These are phyloP conservation scores for Luvunga scandens DNA, from an alignment of 345 rosid genomes.

Conservation along the genomic window DNA sequence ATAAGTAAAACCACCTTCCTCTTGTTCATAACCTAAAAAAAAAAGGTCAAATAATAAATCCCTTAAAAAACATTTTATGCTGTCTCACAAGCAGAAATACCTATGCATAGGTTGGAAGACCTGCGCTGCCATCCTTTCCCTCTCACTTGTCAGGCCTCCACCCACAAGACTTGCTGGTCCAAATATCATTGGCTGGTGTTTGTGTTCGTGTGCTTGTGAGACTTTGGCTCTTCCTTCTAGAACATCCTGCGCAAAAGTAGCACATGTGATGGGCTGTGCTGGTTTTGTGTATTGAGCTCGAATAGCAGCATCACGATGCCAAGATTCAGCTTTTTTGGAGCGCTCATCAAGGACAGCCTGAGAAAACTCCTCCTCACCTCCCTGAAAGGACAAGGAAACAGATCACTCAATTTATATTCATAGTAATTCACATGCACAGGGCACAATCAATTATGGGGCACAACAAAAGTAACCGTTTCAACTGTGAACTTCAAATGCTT, in stretches of 20 bases:
- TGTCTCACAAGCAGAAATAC: slow-evolving; percentile 28
- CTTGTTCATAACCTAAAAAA: no score
- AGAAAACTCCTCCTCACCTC: slow-evolving; percentile 68
- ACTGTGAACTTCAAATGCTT: not conserved
- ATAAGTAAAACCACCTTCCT: no score
- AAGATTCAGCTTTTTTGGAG: slow-evolving; percentile 64
- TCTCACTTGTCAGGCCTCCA: slow-evolving; percentile 59
- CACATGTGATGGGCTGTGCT: slow-evolving; percentile 84
- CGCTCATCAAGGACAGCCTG: slow-evolving; percentile 75
- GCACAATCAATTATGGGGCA: not conserved
- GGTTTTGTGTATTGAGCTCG: slow-evolving; percentile 64
- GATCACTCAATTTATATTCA: not conserved
- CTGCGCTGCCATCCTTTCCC: slow-evolving; percentile 85
- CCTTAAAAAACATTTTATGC: no score
- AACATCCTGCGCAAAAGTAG: slow-evolving; percentile 97
- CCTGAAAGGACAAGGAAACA: slow-evolving; percentile 36
- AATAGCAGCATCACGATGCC: slow-evolving; percentile 88
- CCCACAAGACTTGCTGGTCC: slow-evolving; percentile 85
- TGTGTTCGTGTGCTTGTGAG: slow-evolving; percentile 84
- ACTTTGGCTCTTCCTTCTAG: slow-evolving; percentile 87
- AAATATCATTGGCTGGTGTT: slow-evolving; percentile 84
- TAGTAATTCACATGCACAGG: not conserved
- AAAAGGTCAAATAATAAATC: no score
- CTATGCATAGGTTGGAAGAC: slow-evolving; percentile 86
- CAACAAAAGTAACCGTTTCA: not conserved